Conservation (phyloP, 2,329 filamentous ascomycete species). For the Paracoccidioides brasiliensis region DNA sequence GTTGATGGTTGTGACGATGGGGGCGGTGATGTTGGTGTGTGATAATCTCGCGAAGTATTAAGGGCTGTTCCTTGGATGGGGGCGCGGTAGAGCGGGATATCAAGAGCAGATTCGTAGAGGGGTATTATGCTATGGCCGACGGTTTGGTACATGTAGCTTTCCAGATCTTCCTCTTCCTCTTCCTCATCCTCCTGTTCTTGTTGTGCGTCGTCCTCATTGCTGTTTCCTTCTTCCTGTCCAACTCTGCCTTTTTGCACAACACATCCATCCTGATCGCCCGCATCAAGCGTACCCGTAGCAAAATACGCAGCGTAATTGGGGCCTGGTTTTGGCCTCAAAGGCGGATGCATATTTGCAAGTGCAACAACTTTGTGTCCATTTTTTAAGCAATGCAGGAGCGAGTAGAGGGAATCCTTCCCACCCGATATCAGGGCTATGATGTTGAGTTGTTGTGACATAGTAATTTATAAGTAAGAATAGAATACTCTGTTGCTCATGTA, state of each 20-base stretch:
- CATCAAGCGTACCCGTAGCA: constrained; percentile 4
- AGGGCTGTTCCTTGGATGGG: constrained; percentile 60
- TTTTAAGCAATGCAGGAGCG: constrained; percentile 73
- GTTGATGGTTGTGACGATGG: not conserved
- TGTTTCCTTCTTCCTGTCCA: constrained; percentile 21
- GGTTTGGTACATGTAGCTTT: constrained; percentile 99
- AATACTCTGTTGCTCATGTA: not conserved
- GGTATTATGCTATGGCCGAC: constrained; percentile 81
- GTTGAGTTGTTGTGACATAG: constrained; percentile 34
- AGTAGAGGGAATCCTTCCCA: constrained; percentile 94
- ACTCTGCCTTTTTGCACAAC: constrained; percentile 11
- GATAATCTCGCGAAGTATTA: constrained; percentile 60
- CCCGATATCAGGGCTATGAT: constrained; percentile 91
- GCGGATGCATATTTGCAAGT: constrained; percentile 74
- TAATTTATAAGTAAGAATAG: not conserved
- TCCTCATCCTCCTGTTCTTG: constrained; percentile 23
- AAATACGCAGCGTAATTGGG: not conserved
- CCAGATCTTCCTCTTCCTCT: constrained; percentile 52
- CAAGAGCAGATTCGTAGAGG: constrained; percentile 66
- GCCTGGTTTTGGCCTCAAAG: constrained; percentile 6
- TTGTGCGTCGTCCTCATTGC: constrained; percentile 10
- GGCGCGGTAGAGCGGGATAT: constrained; percentile 70
- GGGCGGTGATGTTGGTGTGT: constrained; percentile 14
- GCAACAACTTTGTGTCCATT: constrained; percentile 80
- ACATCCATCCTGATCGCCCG: constrained; percentile 19